Conservation (phyloP, 2,329 filamentous ascomycete genomes). For the Salinomyces thailandicus region DNA sequence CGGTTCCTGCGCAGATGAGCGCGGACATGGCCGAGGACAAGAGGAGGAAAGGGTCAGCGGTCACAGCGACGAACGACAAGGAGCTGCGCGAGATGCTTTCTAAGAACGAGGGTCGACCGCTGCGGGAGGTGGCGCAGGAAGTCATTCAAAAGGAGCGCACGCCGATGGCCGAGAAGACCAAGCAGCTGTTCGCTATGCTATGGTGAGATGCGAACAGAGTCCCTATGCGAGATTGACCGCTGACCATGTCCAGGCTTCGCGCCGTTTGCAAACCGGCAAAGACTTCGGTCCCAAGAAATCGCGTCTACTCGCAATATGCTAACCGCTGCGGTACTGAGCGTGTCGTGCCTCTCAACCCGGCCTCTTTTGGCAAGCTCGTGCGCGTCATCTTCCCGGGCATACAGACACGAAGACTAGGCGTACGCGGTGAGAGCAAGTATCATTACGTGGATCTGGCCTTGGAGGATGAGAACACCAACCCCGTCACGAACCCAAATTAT, state of each 20-base stretch:
- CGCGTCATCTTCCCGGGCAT: conserved; percentile 92
- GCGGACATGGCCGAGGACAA: conserved; percentile 32
- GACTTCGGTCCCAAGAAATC: conserved; percentile 79
- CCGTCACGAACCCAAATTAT: conserved; percentile 4
- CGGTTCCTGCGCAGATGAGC: conserved; percentile 15
- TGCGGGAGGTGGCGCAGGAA: conserved; percentile 64
- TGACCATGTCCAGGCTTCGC: conserved; percentile 51
- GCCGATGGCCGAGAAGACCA: conserved; percentile 69
- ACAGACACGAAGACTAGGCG: conserved; percentile 81
- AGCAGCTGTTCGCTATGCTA: conserved; percentile 80
- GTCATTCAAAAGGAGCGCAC: conserved; percentile 70
- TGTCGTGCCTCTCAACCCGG: conserved; percentile 90
- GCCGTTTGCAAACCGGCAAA: conserved; percentile 63
- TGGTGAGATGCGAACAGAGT: conserved; percentile 51
- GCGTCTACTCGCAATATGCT: conserved; percentile 93
- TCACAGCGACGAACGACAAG: conserved; percentile 68
- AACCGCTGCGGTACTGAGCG: conserved; percentile 84
- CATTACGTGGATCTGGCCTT: conserved; percentile 61
- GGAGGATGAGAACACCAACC: conserved; percentile 32
- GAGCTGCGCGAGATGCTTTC: conserved; percentile 67
- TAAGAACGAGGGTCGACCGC: conserved; percentile 54
- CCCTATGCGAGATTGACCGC: no score
- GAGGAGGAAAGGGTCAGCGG: conserved; percentile 48
- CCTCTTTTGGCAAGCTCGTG: conserved; percentile 94
- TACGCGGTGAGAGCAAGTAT: conserved; percentile 95